Base-by-base conservation (phyloP, 768 basidiomycete species). In the Agaricus subrufescens region DNA sequence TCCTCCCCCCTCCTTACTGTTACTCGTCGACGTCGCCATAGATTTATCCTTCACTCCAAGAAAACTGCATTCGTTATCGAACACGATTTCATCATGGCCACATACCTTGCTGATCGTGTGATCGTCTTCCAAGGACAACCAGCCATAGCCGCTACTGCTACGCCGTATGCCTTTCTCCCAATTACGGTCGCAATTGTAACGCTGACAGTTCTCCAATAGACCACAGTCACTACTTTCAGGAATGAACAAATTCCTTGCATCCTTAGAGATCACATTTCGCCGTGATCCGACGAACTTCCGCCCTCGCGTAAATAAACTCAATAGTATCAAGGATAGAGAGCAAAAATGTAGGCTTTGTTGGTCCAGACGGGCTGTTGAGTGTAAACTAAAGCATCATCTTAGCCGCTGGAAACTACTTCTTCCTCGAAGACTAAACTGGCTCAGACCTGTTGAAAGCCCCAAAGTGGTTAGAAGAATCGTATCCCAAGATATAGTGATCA, bases 31-130 rank as follows among this genome's bases (percentile, higher is more conserved):
- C 11, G 15, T 50, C 37, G n/a, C 30, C 44, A 44, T 47, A 89
- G 89, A 47, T 98, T 96, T 73, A 92, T 99, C 66, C 85, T 98
- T 30, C 91, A 97, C 66, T 84, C 94, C 12, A 97, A 97, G 79
- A 94, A 95, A 75, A 98, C 95, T 1, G 97, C 97, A 0, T 98
- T 99, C 70, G 83, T 99, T 64, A 98, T 99, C 66, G 97, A 99
- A 81, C 97, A 99, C 85, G 96, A 98, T 77, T 98, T 99, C 72
- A 97, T 98, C 76, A 98, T 98, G 96, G 95, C 96, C 3, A 98
- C 96, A 2, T 98, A 99, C 72, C 89, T 99, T 54, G 96, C 97
- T 42, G 97, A 99, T 69, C 89, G 96, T 46, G 94, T 97, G 64
- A 94, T 96, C 58, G 93, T 95, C 11, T 95, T 93, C 63, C 87